Base-by-base conservation (phyloP, 805 yeast genomes). In the Wickerhamomyces bovis region DNA sequence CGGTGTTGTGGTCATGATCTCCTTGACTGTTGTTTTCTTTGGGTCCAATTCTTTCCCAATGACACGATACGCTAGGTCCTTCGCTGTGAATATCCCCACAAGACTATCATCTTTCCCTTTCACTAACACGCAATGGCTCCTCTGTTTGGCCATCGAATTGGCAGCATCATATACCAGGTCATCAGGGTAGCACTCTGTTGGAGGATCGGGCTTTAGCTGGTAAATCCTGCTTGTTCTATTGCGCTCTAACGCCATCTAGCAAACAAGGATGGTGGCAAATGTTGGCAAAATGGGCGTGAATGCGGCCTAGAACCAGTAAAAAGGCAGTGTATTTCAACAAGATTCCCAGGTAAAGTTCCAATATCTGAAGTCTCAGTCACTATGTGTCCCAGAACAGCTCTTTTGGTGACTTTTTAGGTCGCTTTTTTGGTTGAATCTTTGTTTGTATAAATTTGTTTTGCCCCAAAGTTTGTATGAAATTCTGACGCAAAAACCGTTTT, bases 51-150 rank as follows among this genome's bases (percentile, higher is more conserved):
- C 65, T 21, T 49, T 44, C 0, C 71, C 70, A 15, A 67, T 65
- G 5, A 69, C 74, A 33, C 72, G 61, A 36, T 70, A 70, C 0
- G 76, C 76, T n/a, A 73, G 55, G 52, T 73, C 78, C 48, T 70
- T 72, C 0, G 77, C 71, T 1, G 78, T 73, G 41, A 70, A 61
- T 8, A 73, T 55, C 1, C 77, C 77, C n/a, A 66, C 49, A 19
- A 69, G 51, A 42, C 57, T 57, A 12, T 44, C 49, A 21, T 58
- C 57, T 6, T 43, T 51, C 39, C 62, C 65, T 36, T 60, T 65
- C 13, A 73, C 70, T 6, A 72, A 56, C 4, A 71, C 63, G 53
- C 76, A 73, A 49, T 72, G 71, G n/a, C 64, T 63, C 33, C 72
- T 53, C 28, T 60, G 56, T n/a, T 64, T 63, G 11, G 65, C 64